Conservation (phyloP, 495 filamentous ascomycete species). For the Margaritispora aquatica region DNA sequence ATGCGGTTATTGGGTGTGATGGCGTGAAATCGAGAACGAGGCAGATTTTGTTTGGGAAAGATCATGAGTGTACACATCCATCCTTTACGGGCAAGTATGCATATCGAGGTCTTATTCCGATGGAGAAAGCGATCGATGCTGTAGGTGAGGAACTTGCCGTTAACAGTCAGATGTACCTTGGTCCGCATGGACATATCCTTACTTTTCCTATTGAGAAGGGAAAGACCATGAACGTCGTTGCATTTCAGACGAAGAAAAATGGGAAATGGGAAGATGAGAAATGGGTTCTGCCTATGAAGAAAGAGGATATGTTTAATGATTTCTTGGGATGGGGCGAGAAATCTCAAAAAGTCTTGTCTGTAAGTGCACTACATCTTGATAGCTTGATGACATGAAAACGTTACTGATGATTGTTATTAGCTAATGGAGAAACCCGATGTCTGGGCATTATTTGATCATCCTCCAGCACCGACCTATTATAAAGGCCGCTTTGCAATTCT, state of each 20-base stretch:
- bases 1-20: constrained; percentile 53
- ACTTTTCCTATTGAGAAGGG: constrained; percentile 63
- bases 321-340: constrained; percentile 46
- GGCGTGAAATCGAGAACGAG: constrained; percentile 50
- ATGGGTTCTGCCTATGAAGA: constrained; percentile 52
- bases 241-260: constrained; percentile 40
- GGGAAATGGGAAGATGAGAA: constrained; percentile 31
- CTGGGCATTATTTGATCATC: constrained; percentile 61
- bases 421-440: constrained; percentile 42
- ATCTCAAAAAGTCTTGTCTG: constrained; percentile 39
- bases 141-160: constrained; percentile 45
- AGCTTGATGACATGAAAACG: background rate
- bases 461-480: constrained; percentile 46
- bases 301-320: constrained; percentile 50
- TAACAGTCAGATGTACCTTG: constrained; percentile 52
- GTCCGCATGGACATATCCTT: constrained; percentile 50
- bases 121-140: constrained; percentile 45
- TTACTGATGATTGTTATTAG: constrained; percentile 5
- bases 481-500: constrained; percentile 50
- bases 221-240: constrained; percentile 54
- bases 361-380: constrained; percentile 19
- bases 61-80: constrained; percentile 29
- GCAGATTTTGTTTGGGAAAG: constrained; percentile 35
- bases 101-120: constrained; percentile 49
- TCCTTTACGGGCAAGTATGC: constrained; percentile 46